These are phyloP conservation scores for Ciborinia camelliae DNA, from an alignment of 2,329 filamentous ascomycete species.

Conservation along the genomic window DNA sequence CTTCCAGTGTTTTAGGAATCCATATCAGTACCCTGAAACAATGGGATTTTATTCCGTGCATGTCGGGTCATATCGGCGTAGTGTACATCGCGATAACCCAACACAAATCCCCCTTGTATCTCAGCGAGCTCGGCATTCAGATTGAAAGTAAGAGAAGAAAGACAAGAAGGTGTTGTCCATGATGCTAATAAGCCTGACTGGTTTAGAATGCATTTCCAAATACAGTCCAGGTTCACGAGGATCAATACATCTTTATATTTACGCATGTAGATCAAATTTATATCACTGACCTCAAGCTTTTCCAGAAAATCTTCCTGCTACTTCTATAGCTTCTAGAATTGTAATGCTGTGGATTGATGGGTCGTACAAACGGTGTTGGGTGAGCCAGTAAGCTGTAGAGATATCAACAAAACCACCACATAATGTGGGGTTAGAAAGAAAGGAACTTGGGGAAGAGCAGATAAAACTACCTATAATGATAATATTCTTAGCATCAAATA, in stretches of 20 bases:
- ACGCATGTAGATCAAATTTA: neutral
- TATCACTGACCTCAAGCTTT: slow-evolving; percentile 70
- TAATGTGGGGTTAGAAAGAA: slow-evolving; percentile 5
- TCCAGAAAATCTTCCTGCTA: slow-evolving; percentile 83
- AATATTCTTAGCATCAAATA: neutral
- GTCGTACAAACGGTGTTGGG: slow-evolving; percentile 76
- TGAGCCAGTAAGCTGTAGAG: slow-evolving; percentile 85
- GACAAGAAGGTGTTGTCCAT: slow-evolving; percentile 81
- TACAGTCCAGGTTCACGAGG: neutral
- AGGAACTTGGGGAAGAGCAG: neutral
- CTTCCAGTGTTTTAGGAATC: neutral
- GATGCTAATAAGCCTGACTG: slow-evolving; percentile 60
- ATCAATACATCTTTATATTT: neutral
- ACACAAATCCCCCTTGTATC: slow-evolving; percentile 66
- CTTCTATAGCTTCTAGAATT: slow-evolving; percentile 75
- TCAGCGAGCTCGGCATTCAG: slow-evolving; percentile 76
- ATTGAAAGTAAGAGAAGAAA: slow-evolving; percentile 79
- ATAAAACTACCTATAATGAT: slow-evolving; percentile 4
- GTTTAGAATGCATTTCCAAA: neutral
- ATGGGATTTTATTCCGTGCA: neutral
- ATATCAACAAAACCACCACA: slow-evolving; percentile 86
- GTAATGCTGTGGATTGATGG: slow-evolving; percentile 71
- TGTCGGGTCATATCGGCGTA: slow-evolving; percentile 48
- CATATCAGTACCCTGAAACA: neutral
- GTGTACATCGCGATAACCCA: slow-evolving; percentile 79